Base-by-base conservation (phyloP, 169 alveolate species). In the Plasmodium chabaudi region DNA sequence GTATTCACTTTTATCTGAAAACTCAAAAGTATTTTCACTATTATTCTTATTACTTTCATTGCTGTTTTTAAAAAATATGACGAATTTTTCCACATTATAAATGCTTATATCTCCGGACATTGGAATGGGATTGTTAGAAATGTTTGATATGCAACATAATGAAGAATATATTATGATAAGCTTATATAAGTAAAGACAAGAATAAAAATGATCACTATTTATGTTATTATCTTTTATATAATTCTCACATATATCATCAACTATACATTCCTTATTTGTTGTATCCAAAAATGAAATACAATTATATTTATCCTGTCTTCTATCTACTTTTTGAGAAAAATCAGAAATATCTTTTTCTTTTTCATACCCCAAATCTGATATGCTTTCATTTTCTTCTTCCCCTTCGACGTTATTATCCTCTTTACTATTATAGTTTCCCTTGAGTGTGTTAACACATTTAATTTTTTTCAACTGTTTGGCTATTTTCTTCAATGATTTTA, bases 101-200 rank as follows among this genome's bases (percentile, higher is more conserved):
- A 59, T 23, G 21, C 47, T 86, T 13, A 75, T 5, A 9, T 34
- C 42, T 34, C 42, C 23, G n/a, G 44, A 13, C 12, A 86, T 86
- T 15, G 91, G 91, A 0, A 70, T 53, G 6, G 27, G 23, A 44
- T 23, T 39, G 9, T 86, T 73, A 39, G 23, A 17, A 34, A 71
- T 44, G 46, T 59, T 86, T 47, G 25, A 23, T 1, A 86, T 7
- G 53, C 71, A 86, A 12, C 59, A 51, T 34, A 86, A 21, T 57
- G 87, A 44, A 13, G 71, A 68, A 72, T 59, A 63, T 5, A 86
- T 70, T n/a, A 86, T 60, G 15, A 86, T 27, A 27, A 46, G 23
- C 27, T 86, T 86, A 56, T 86, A 86, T 13, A 86, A 47, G 34
- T 59, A 71, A 1, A 86, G 42, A 53, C 87, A 86, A 10, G 91